These are phyloP conservation scores for Sanghuangporus baumii DNA, from an alignment of 1,284 basidiomycete species.

Conservation along the genomic window DNA sequence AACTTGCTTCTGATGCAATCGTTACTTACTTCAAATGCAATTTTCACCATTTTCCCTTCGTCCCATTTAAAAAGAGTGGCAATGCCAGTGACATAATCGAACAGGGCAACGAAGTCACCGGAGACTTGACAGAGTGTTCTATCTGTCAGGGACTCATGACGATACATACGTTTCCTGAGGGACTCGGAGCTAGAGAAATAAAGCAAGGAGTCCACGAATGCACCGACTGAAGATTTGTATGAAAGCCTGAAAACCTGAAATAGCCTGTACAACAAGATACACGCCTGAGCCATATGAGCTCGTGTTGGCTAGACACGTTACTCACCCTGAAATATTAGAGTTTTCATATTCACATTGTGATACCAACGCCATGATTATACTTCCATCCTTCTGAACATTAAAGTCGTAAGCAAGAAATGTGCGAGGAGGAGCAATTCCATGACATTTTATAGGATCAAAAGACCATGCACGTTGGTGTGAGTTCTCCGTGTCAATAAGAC, in stretches of 20 bases:
- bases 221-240: neutral
- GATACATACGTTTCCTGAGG: too few species aligned
- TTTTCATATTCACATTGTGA: neutral
- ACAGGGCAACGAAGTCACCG: neutral
- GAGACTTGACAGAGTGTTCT: neutral
- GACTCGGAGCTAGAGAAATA: neutral
- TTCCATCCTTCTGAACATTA: neutral
- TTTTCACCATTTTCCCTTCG: neutral
- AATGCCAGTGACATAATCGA: neutral
- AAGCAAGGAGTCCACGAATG: neutral
- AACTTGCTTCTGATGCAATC: neutral
- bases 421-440: neutral
- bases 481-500: neutral
- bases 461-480: neutral
- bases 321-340: neutral
- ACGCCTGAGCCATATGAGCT: neutral
- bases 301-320: neutral
- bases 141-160: neutral
- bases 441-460: neutral
- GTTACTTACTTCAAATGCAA: neutral
- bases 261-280: neutral
- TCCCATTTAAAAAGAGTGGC: neutral
- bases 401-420: neutral
- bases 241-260: neutral
- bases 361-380: neutral